Evolutionary conservation across 2,329 filamentous ascomycete species (phyloP).

Genomic region (Pyrenophora tritici-repentis): DNA sequence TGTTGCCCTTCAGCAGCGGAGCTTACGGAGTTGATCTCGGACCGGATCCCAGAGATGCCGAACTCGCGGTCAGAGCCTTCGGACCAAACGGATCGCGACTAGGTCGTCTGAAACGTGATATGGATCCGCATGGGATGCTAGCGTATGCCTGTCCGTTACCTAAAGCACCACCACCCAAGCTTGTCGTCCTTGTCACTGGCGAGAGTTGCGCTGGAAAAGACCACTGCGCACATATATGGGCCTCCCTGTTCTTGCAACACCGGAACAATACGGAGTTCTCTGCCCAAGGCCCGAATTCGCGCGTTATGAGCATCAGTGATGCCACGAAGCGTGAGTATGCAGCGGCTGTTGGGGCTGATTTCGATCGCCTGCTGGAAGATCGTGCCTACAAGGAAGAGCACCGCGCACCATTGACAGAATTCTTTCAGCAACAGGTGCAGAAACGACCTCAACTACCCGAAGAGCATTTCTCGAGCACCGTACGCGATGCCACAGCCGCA

Average conservation of each 20-base stretch:
- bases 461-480: constrained; percentile 47
- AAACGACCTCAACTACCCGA: constrained; percentile 54
- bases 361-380: constrained; percentile 56
- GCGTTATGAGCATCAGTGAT: constrained; percentile 52
- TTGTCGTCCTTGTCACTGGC: constrained; percentile 58
- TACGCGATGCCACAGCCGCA: constrained; percentile 42
- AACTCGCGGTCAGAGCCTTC: constrained; percentile 61
- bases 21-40: constrained; percentile 67
- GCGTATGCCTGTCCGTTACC: constrained; percentile 62
- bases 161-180: constrained; percentile 31
- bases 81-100: constrained; percentile 59
- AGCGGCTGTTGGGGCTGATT: constrained; percentile 53
- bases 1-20: constrained; percentile 59
- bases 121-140: constrained; percentile 59
- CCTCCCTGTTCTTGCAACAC: constrained; percentile 43
- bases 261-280: neutral
- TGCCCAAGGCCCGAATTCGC: no score
- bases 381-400: constrained; percentile 67
- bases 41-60: constrained; percentile 62
- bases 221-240: constrained; percentile 62
- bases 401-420: constrained; percentile 57
- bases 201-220: constrained; percentile 64
- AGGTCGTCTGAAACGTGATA: constrained; percentile 55
- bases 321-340: constrained; percentile 63
- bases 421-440: constrained; percentile 55